These are phyloP conservation scores for Acer negundo DNA, from an alignment of 345 rosid species.

Conservation along the genomic window DNA sequence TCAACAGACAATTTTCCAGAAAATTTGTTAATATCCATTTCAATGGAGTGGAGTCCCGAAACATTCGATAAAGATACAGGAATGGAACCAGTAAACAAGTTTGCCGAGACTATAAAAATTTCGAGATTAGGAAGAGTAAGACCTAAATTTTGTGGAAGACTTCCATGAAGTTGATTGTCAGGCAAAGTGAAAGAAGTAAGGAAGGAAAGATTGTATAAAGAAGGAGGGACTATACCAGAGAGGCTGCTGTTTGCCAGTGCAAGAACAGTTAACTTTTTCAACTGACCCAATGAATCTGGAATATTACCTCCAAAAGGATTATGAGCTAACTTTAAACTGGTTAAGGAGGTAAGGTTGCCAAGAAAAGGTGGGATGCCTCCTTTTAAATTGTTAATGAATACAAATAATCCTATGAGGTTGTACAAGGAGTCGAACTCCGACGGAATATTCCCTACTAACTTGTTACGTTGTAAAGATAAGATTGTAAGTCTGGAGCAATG, in stretches of 20 bases:
- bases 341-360: no score
- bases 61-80: slow-evolving; percentile 29
- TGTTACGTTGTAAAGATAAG: background rate
- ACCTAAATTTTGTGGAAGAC: no score
- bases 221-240: slow-evolving; percentile 23
- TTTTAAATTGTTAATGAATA: no score
- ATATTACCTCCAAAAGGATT: background rate
- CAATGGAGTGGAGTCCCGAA: background rate
- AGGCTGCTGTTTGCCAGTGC: background rate
- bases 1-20: slow-evolving; percentile 11
- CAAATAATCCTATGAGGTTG: no score
- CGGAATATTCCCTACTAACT: no score
- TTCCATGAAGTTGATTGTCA: no score
- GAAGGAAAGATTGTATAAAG: slow-evolving; percentile 36
- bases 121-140: no score
- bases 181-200: fast-evolving
- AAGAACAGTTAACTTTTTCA: background rate
- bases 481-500: no score
- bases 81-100: slow-evolving; percentile 15
- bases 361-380: no score
- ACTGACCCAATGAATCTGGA: background rate
- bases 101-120: background rate
- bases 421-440: no score
- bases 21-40: slow-evolving; percentile 8
- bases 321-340: no score